phyloP scores from a whole-genome alignment of 1,284 basidiomycete species.

The Ceratobasidium sp. region DNA sequence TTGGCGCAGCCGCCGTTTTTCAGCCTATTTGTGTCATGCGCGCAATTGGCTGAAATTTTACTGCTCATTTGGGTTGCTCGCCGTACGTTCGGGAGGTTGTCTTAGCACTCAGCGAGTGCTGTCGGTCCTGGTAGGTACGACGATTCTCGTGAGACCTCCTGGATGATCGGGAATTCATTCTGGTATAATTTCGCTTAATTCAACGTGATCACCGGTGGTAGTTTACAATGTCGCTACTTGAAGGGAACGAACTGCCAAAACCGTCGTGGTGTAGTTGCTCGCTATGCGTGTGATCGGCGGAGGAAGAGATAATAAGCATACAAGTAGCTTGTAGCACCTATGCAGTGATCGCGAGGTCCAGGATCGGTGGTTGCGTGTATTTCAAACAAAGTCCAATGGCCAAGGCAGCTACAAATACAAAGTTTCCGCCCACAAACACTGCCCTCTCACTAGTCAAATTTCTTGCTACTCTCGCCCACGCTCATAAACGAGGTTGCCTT shows the following conservation, averaged over 20 bases:
- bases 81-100: background rate
- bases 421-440: background rate
- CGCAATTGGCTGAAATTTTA: background rate
- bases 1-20: background rate
- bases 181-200: too few species aligned
- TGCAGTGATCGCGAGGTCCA: too few species aligned
- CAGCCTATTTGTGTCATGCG: background rate
- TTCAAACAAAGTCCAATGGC: background rate
- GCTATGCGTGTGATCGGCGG: too few species aligned
- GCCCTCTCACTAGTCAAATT: background rate
- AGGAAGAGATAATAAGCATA: too few species aligned
- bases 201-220: too few species aligned
- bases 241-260: background rate
- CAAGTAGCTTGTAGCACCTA: too few species aligned
- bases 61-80: background rate
- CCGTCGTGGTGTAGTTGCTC: too few species aligned
- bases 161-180: too few species aligned
- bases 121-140: too few species aligned
- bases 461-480: slow-evolving; percentile 3
- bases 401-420: background rate
- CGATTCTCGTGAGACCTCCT: too few species aligned
- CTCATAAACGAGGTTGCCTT: background rate
- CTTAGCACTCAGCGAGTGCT: too few species aligned
- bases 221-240: background rate
- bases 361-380: background rate